Percentiles rank a stretch among this genome's conserved stretches.
phyloP scores from a whole-genome alignment of 148 eudicot species.

The Rheum nobile region DNA sequence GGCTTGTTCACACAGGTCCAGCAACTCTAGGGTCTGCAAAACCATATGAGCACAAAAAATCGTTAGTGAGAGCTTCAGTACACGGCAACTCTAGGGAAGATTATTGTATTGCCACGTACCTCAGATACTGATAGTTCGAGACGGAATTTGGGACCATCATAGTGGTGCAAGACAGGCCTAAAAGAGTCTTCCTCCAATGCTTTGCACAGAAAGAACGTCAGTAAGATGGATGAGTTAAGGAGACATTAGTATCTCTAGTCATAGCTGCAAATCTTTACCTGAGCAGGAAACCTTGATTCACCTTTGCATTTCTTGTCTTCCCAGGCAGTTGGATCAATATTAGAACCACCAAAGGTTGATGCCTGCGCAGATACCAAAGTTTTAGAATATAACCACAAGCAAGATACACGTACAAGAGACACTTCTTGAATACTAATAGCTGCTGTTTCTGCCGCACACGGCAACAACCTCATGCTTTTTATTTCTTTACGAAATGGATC shows the following conservation, averaged over 20 bases:
- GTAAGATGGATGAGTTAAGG: background rate
- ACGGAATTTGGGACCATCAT: conserved; percentile 98
- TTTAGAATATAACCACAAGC: background rate
- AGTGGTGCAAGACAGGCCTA: conserved; percentile 98
- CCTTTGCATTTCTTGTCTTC: conserved; percentile 99
- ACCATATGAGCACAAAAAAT: background rate
- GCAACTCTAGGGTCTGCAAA: conserved; percentile 80
- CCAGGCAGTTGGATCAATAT: conserved; percentile 98
- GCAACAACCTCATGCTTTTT: background rate
- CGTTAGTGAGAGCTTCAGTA: background rate
- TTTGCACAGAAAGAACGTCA: conserved; percentile 30
- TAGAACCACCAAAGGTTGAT: conserved; percentile 86
- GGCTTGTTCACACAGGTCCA: conserved; percentile 96
- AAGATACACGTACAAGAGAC: background rate
- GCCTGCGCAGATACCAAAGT: conserved; percentile 37
- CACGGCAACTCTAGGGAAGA: no score
- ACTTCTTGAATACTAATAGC: background rate
- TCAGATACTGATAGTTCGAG: conserved; percentile 95
- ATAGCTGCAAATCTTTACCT: conserved; percentile 35
- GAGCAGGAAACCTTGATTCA: conserved; percentile 99
- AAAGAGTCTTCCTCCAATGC: conserved; percentile 96
- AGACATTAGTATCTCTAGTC: background rate
- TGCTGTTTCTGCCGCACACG: background rate
- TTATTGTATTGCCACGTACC: conserved; percentile 27
- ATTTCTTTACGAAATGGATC: background rate